Base-by-base conservation (phyloP, 768 basidiomycete species). In the Scleroderma citrinum region DNA sequence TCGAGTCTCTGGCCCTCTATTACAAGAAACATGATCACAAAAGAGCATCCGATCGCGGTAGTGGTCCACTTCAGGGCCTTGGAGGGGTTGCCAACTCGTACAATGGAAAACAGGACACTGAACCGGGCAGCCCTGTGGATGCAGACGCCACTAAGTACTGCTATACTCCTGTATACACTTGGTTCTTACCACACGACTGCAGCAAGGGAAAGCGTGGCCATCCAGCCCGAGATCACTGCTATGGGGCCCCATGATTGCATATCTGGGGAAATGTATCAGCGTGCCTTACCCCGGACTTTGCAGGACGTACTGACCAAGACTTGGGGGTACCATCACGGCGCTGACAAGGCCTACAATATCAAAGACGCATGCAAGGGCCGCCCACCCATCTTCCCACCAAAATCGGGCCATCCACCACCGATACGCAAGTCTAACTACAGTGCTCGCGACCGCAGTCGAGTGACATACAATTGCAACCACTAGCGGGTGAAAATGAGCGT, bases 321-420 rank as follows among this genome's bases (percentile, higher is more conserved):
- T 3, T n/a, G 42, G 14, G 1, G 42, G 26, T 2, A 29, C 29
- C 11, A 44, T 44, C 42, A 44, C 29, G 21, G n/a, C n/a, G 21
- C 29, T 19, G 20, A n/a, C 29, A 16, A 65, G 39, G 44, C 53
- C 54, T 23, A 49, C 0, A 2, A 56, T 19, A 5, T 65, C 64
- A n/a, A 36, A 38, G 10, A 13, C 26, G 14, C 66, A 53, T 5
- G 61, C 66, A 1, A 62, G 34, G n/a, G 46, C 40, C 3, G 57
- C 61, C 55, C 54, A 62, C 5, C 39, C 50, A 30, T 66, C 66
- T 35, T 68, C 64, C 66, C 64, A 66, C 59, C 66, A 62, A 17
- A 64, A 64, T 16, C 42, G 41, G 4, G 46, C 29, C 43, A 47
- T 60, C 34, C 52, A 44, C 52, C 52, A 52, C 24, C 61, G 56